Evolutionary conservation across 2,329 filamentous ascomycete species (phyloP), one percentile per base, ranked within the genome.

Genomic region (Colletotrichum spaethianum): DNA sequence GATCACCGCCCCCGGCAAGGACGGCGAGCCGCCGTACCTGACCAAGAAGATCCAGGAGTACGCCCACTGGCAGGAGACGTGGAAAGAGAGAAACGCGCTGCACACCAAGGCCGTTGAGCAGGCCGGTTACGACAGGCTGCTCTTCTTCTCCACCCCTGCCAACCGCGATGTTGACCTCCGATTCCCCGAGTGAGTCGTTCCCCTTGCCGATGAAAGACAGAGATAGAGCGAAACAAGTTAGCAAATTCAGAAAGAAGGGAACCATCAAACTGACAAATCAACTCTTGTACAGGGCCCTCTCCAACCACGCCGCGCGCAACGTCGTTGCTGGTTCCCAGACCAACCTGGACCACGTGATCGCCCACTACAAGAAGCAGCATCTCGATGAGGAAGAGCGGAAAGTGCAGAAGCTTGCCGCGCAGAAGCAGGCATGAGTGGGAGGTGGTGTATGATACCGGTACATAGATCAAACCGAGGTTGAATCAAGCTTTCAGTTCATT

Each of bases 351-450:
- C 82, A 88, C 75, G 83, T 90, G 36, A 84, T 89, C 20, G 88
- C 86, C 78, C 89, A 90, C 81, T 91, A 89, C 82, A 83, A 83
- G 76, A 83, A 87, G 79, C 81, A 87, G 81, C 85, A 90, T 75
- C 76, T 86, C 66, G 85, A 85, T 70, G 87, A 89, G 70, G 88
- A 90, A 80, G 88, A 87, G 76, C 83, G 86, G 75, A 90, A 90
- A 81, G 82, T 82, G 46, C 82, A 83, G 78, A 88, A 83, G 80
- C 70, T 73, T 44, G 70, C 70, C 38, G 63, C 67, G 65, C 48
- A 70, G 46, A 73, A 73, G 65, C 62, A 70, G 52, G 57, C 63
- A 46, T 72, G 46, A 72, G 44, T 16, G 52, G 42, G 55, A 57
- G 36, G 42, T 60, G 63, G 64, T 74, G 69, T 73, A 70, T 73